Percentiles rank a stretch among this genome's conserved stretches.
Conservation (phyloP, 768 basidiomycete genomes). For the Royoungia palumana region DNA sequence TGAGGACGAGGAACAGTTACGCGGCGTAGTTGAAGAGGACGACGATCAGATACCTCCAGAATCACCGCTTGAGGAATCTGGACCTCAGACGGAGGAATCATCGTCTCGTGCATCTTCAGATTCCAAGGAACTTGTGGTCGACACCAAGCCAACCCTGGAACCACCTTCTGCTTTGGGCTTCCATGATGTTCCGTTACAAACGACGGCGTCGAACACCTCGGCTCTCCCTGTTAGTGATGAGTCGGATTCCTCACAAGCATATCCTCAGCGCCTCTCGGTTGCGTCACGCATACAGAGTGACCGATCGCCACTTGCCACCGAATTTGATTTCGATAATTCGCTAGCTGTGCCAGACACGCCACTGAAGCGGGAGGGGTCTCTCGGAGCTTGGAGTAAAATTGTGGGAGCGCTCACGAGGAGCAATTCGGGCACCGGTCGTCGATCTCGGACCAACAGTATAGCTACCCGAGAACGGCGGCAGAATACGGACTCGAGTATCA, state of each 20-base stretch:
- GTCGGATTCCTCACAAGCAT: constrained; percentile 48
- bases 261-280: constrained; percentile 59
- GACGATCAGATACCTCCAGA: constrained; percentile 51
- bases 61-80: constrained; percentile 47
- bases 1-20: constrained; percentile 41
- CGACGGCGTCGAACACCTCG: constrained; percentile 42
- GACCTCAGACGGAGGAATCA: constrained; percentile 46
- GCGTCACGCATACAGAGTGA: constrained; percentile 60
- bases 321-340: constrained; percentile 49
- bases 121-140: constrained; percentile 61
- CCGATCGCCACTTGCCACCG: constrained; percentile 51
- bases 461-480: constrained; percentile 62
- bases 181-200: constrained; percentile 48
- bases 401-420: constrained; percentile 65
- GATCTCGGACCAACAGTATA: constrained; percentile 78
- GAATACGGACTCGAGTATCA: constrained; percentile 68
- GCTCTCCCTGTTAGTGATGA: constrained; percentile 42
- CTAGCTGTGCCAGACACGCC: constrained; percentile 42
- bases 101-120: constrained; percentile 56
- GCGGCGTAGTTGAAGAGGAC: constrained; percentile 38
- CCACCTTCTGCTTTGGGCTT: constrained; percentile 41
- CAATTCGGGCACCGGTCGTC: constrained; percentile 63
- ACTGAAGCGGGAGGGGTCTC: constrained; percentile 57
- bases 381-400: constrained; percentile 69
- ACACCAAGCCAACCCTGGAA: constrained; percentile 60